Base-by-base conservation (phyloP, 176 grass and related monocot genomes). In the Chloris gayana region DNA sequence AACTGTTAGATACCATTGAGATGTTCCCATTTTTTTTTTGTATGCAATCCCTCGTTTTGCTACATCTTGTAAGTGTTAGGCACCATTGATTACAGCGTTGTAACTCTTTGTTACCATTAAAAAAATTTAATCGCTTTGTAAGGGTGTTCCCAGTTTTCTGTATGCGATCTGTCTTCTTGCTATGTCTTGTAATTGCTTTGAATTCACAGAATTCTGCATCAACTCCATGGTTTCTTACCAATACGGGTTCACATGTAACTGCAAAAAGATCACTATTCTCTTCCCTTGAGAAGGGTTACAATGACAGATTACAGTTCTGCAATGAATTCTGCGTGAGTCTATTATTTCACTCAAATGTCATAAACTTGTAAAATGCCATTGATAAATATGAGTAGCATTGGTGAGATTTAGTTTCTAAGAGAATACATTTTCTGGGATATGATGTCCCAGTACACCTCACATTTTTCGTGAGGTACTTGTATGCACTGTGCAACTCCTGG, bases 101-200 rank as follows among this genome's bases (percentile, higher is more conserved):
- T 44, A 44, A 37, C 35, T 37, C 5, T 37, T 37, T 5, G 35
- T 37, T 37, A 37, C 35, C 35, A 37, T 37, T 37, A 37, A 6
- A 5, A 33, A 59, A 7, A 33, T 32, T 77, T 58, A 27, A 19
- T 59, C n/a, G 51, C 18, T 64, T 31, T 77, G 64, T 76, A 72
- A 85, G 57, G 57, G 71, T 76, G 34, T 70, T 81, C 14, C 51
- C 68, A 30, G 42, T 85, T 53, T 80, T 85, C 45, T 9, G 12
- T 62, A 34, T 69, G 33, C 69, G 70, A 56, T 70, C 5, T 49
- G 46, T 45, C 70, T 35, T 67, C 35, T 67, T 79, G 2, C 0
- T 0, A 78, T 64, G 22, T 66, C 18, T 64, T 64, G 39, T 50
- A 25, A 26, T 7, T 79, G 30, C 17, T 51, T 14, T 21, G 46